These are phyloP conservation scores for Apiospora arundinis DNA, from an alignment of 2,329 filamentous ascomycete genomes.

Conservation along the genomic window DNA sequence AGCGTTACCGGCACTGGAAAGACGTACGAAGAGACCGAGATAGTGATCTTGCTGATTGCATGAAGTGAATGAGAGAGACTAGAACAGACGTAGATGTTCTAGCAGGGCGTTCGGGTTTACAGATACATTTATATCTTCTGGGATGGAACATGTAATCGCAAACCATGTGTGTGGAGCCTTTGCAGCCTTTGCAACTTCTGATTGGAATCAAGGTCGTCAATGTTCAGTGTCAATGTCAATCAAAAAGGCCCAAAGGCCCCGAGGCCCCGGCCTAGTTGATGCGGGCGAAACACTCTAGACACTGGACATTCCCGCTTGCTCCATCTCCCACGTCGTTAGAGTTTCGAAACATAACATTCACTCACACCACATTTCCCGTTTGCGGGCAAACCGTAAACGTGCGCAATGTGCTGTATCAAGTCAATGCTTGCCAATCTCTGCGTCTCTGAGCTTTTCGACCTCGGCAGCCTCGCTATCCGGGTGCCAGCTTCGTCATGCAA, in stretches of 20 bases:
- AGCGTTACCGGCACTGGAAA: background rate
- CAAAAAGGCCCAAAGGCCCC: background rate
- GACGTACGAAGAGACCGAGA: conserved; percentile 16
- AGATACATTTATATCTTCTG: background rate
- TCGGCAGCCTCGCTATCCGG: conserved; percentile 8
- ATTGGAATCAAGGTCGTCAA: too few relatives aligned
- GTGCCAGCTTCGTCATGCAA: conserved; percentile 3
- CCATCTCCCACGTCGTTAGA: background rate
- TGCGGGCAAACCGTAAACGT: background rate
- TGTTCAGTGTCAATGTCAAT: background rate
- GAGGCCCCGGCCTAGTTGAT: background rate
- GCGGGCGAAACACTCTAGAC: conserved; percentile 13
- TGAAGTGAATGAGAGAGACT: background rate
- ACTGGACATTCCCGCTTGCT: conserved; percentile 6
- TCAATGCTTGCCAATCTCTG: background rate
- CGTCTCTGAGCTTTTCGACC: background rate
- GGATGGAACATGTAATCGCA: background rate
- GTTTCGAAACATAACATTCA: conserved; percentile 6
- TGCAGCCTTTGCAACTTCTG: background rate
- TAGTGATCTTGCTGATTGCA: conserved; percentile 7
- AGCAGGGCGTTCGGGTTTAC: background rate
- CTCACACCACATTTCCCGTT: background rate
- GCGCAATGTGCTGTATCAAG: background rate
- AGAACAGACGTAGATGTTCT: background rate
- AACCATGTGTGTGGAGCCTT: conserved; percentile 6